phyloP scores from a whole-genome alignment of 2,329 filamentous ascomycete species.

The Aspergillus arachidicola region DNA sequence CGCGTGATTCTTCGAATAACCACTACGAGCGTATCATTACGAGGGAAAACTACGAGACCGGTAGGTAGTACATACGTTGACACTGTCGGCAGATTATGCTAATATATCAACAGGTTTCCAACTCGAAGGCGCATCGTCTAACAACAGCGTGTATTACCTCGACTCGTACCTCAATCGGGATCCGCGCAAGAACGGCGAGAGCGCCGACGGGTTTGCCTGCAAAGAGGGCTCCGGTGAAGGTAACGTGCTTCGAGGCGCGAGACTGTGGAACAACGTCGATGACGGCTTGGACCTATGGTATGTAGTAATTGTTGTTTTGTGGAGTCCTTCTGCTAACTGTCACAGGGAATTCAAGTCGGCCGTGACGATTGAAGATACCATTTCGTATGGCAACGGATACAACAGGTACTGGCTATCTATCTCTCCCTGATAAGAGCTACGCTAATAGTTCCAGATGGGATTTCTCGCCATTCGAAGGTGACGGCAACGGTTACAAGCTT shows the following conservation, averaged over 20 bases:
- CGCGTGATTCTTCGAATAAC: conserved; percentile 21
- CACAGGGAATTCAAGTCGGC: conserved; percentile 22
- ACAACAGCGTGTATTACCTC: conserved; percentile 20
- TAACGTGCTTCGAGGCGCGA: conserved; percentile 17
- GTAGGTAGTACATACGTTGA: background rate
- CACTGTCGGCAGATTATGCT: background rate
- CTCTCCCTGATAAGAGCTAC: too few species aligned
- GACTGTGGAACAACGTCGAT: conserved; percentile 23
- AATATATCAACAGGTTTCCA: conserved; percentile 16
- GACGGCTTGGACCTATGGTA: conserved; percentile 23
- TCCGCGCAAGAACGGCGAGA: conserved; percentile 23
- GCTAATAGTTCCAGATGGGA: conserved; percentile 14
- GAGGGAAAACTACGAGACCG: conserved; percentile 22
- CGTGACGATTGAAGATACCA: conserved; percentile 21
- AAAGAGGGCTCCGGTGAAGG: conserved; percentile 21
- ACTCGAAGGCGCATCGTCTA: conserved; percentile 15
- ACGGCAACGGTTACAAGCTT: conserved; percentile 24
- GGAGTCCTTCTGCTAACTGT: background rate
- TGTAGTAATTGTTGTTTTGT: background rate
- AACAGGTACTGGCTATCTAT: conserved; percentile 11
- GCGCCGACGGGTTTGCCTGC: conserved; percentile 22
- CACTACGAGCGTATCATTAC: conserved; percentile 21
- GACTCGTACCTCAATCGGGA: conserved; percentile 22
- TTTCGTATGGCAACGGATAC: conserved; percentile 20
- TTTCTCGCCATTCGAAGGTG: conserved; percentile 22